phyloP scores from a whole-genome alignment of 768 basidiomycete species.

The Naganishia friedmannii region DNA sequence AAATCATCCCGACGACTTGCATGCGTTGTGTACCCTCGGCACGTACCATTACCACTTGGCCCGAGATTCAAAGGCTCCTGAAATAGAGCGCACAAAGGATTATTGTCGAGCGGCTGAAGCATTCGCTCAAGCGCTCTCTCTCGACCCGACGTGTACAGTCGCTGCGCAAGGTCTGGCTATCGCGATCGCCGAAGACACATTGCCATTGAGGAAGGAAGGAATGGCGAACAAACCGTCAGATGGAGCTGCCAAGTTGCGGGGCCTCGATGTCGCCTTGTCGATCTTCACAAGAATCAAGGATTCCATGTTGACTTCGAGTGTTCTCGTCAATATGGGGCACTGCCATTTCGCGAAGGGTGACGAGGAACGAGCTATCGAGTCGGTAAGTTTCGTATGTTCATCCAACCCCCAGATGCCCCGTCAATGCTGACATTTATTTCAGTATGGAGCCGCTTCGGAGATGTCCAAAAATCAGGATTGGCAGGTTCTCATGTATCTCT shows the following conservation, averaged over 20 bases:
- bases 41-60: slow-evolving; percentile 82
- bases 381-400: slow-evolving; percentile 58
- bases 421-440: slow-evolving; percentile 14
- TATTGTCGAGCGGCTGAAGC: slow-evolving; percentile 84
- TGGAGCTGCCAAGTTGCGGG: slow-evolving; percentile 55
- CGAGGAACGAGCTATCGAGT: slow-evolving; percentile 92
- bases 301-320: slow-evolving; percentile 73
- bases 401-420: not conserved
- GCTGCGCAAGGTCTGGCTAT: slow-evolving; percentile 96
- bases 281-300: slow-evolving; percentile 89
- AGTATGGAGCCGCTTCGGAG: slow-evolving; percentile 90
- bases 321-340: slow-evolving; percentile 94
- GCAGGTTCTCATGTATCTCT: slow-evolving; percentile 74
- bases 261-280: slow-evolving; percentile 77
- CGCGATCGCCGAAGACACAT: slow-evolving; percentile 82
- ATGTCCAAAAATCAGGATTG: slow-evolving; percentile 73
- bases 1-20: slow-evolving; percentile 64
- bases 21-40: slow-evolving; percentile 83
- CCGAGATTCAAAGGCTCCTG: slow-evolving; percentile 67
- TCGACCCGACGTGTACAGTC: slow-evolving; percentile 81
- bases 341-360: slow-evolving; percentile 90
- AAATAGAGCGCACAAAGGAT: slow-evolving; percentile 68
- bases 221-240: slow-evolving; percentile 51
- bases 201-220: slow-evolving; percentile 65
- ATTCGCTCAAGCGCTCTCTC: slow-evolving; percentile 81